Conservation (phyloP, 2,329 filamentous ascomycete species). For the Epicoccum sorghinum region DNA sequence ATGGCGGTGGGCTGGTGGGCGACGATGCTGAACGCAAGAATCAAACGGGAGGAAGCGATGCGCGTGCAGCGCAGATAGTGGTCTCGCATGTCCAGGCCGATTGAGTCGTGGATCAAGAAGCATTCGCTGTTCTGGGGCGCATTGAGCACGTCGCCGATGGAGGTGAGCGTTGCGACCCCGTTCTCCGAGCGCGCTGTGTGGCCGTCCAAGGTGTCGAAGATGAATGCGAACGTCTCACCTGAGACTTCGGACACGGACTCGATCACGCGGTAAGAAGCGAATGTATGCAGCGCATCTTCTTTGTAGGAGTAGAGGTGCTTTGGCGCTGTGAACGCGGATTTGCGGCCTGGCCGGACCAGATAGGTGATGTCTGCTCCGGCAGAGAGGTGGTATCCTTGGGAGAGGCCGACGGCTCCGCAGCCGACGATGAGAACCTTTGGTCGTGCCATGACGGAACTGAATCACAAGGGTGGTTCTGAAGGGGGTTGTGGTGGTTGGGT, state of each 20-base stretch:
- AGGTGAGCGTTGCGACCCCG: slow-evolving; percentile 18
- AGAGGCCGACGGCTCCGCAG: slow-evolving; percentile 29
- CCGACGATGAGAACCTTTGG: slow-evolving; percentile 29
- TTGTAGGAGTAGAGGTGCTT: slow-evolving; percentile 31
- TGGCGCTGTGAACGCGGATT: slow-evolving; percentile 21
- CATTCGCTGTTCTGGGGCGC: background rate
- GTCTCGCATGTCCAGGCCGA: slow-evolving; percentile 24
- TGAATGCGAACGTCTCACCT: slow-evolving; percentile 19
- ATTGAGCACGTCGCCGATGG: slow-evolving; percentile 24
- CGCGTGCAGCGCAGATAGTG: slow-evolving; percentile 19
- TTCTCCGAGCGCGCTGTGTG: slow-evolving; percentile 27
- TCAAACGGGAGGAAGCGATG: slow-evolving; percentile 14
- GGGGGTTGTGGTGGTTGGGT: no score
- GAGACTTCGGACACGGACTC: slow-evolving; percentile 22
- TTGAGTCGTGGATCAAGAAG: slow-evolving; percentile 26
- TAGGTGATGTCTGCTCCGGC: slow-evolving; percentile 26
- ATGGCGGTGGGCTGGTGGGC: slow-evolving; percentile 25
- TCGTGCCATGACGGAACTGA: slow-evolving; percentile 14
- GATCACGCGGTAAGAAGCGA: slow-evolving; percentile 25
- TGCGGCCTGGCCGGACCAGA: slow-evolving; percentile 30
- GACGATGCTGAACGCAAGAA: slow-evolving; percentile 22
- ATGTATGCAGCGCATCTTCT: slow-evolving; percentile 19
- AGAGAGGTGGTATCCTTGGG: slow-evolving; percentile 28
- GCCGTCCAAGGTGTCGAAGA: slow-evolving; percentile 31
- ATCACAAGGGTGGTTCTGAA: no score